phyloP scores from a whole-genome alignment of 192 early-diverging fungal genomes.

The Spizellomyces sp. region DNA sequence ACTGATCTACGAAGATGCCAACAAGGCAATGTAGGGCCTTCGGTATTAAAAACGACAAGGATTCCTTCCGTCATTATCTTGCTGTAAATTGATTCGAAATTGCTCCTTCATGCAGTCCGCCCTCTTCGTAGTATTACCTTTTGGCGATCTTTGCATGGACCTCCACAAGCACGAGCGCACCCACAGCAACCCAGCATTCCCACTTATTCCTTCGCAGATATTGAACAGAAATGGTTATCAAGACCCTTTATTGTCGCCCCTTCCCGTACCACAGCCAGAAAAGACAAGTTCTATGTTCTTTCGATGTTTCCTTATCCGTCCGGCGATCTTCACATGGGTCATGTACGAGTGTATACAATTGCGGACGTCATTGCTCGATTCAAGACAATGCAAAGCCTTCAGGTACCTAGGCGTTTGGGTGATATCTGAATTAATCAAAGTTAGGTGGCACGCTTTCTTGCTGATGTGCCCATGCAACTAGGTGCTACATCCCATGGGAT shows the following conservation, averaged over 20 bases:
- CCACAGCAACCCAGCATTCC: neutral
- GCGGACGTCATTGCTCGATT: constrained; percentile 83
- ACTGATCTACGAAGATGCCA: too few relatives aligned
- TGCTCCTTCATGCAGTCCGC: too few relatives aligned
- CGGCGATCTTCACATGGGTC: constrained; percentile 92
- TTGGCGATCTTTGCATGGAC: too few relatives aligned
- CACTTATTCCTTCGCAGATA: neutral
- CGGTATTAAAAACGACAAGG: too few relatives aligned
- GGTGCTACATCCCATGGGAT: constrained; percentile 91
- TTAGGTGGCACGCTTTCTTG: neutral
- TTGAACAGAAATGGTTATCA: neutral
- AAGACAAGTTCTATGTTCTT: constrained; percentile 68
- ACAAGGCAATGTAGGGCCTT: too few relatives aligned
- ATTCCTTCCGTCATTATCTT: too few relatives aligned
- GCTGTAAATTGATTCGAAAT: too few relatives aligned
- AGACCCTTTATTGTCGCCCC: neutral
- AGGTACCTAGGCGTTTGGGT: constrained; percentile 41
- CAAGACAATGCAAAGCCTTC: constrained; percentile 69
- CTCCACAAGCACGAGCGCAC: too few relatives aligned
- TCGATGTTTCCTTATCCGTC: constrained; percentile 98
- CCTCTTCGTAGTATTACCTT: too few relatives aligned
- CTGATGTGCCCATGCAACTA: neutral
- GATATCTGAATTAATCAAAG: constrained; percentile 6
- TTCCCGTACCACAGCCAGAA: neutral
- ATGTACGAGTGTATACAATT: constrained; percentile 95